phyloP scores from a whole-genome alignment of 2,329 filamentous ascomycete genomes.

The Scedosporium minutisporum region DNA sequence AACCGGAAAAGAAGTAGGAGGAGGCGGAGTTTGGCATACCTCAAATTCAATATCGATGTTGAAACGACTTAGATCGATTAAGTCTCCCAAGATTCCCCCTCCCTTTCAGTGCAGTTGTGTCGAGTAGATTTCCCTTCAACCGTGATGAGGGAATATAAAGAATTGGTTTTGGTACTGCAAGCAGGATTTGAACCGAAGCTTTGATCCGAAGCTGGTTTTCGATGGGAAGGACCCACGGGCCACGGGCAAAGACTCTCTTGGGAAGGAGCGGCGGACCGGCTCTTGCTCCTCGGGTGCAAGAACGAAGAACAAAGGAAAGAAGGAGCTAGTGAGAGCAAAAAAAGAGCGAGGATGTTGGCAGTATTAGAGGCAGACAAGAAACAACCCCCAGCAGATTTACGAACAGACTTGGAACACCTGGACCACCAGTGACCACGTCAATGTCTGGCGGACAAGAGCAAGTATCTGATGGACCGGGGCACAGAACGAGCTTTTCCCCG shows the following conservation, averaged over 20 bases:
- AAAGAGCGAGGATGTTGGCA: not conserved
- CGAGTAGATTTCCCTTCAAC: too few relatives aligned
- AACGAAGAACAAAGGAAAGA: not conserved
- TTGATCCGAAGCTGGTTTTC: not conserved
- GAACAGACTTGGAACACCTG: not conserved
- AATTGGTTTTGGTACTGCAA: not conserved
- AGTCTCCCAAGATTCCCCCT: not conserved
- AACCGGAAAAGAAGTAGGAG: not conserved
- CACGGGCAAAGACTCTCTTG: not conserved
- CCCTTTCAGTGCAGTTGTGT: not conserved
- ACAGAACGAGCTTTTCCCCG: not conserved
- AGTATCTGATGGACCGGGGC: not conserved
- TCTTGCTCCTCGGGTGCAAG: not conserved
- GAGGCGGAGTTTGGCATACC: not conserved
- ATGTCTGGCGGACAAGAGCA: not conserved
- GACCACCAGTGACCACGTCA: not conserved
- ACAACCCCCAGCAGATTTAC: not conserved
- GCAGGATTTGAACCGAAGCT: not conserved
- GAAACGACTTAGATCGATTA: too few relatives aligned
- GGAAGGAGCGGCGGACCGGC: not conserved
- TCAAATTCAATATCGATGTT: not conserved
- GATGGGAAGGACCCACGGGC: not conserved
- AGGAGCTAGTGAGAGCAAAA: not conserved
- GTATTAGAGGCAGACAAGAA: not conserved
- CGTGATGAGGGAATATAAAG: too few relatives aligned